Evolutionary conservation across 2,329 filamentous ascomycete genomes (phyloP).

Genomic region (Diaporthe capsici): DNA sequence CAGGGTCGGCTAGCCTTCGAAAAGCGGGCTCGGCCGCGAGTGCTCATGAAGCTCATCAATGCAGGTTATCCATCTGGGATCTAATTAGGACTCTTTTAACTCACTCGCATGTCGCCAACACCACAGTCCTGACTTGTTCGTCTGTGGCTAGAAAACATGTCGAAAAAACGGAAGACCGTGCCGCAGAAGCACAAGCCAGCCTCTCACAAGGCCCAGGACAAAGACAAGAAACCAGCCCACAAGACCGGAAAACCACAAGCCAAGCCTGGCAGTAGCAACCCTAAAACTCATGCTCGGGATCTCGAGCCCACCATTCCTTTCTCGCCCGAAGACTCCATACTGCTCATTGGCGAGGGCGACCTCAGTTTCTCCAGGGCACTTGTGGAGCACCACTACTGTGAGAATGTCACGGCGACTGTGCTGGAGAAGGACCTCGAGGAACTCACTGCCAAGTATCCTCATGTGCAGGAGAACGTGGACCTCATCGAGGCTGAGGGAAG

Average conservation of each 20-base stretch:
- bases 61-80: neutral
- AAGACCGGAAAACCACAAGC: slow-evolving; percentile 42
- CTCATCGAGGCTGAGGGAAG: slow-evolving; percentile 62
- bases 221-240: slow-evolving; percentile 23
- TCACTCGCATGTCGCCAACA: neutral
- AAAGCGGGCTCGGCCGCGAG: slow-evolving; percentile 36
- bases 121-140: neutral
- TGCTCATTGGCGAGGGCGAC: slow-evolving; percentile 85
- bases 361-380: slow-evolving; percentile 82
- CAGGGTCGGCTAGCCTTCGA: slow-evolving; percentile 23
- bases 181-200: slow-evolving; percentile 38
- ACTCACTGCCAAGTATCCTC: slow-evolving; percentile 81
- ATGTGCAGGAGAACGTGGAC: slow-evolving; percentile 72
- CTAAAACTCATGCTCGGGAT: slow-evolving; percentile 43
- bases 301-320: slow-evolving; percentile 76
- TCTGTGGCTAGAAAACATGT: neutral
- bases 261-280: slow-evolving; percentile 40
- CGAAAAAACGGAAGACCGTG: slow-evolving; percentile 58
- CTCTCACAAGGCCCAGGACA: slow-evolving; percentile 31
- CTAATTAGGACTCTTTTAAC: neutral
- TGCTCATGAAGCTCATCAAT: slow-evolving; percentile 31
- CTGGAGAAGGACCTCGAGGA: slow-evolving; percentile 70
- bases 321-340: slow-evolving; percentile 74
- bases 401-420: slow-evolving; percentile 77
- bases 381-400: slow-evolving; percentile 75